phyloP scores from a whole-genome alignment of 2,329 filamentous ascomycete species.

The Paracoccidioides lutzii region DNA sequence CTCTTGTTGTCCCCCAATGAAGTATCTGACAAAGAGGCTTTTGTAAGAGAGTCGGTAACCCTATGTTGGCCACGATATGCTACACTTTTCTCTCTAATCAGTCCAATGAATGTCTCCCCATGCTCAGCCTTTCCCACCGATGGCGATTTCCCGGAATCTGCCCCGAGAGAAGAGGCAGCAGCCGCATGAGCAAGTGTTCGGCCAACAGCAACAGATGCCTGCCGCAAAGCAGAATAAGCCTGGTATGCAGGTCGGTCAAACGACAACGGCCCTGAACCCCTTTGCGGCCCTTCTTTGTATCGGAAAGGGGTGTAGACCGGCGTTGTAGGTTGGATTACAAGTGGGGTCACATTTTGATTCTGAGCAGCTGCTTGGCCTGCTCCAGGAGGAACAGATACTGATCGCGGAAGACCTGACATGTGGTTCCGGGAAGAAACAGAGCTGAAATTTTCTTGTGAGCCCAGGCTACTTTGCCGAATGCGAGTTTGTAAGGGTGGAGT shows the following conservation, averaged over 20 bases:
- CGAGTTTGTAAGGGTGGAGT: constrained; percentile 6
- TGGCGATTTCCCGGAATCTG: constrained; percentile 8
- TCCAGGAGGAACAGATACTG: constrained; percentile 13
- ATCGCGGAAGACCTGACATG: constrained; percentile 7
- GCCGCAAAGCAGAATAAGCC: constrained; percentile 35
- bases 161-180: constrained; percentile 11
- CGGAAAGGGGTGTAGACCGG: constrained; percentile 35
- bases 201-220: constrained; percentile 33
- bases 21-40: constrained; percentile 17
- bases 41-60: constrained; percentile 17
- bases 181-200: constrained; percentile 29
- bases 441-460: not conserved
- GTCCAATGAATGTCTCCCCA: constrained; percentile 35
- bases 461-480: not conserved
- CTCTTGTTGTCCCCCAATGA: constrained; percentile 20
- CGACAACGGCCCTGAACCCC: constrained; percentile 26
- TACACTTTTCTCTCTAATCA: constrained; percentile 35
- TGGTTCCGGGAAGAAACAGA: not conserved
- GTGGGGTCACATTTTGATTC: not conserved
- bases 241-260: constrained; percentile 33
- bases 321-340: constrained; percentile 21
- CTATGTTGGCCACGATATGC: constrained; percentile 22
- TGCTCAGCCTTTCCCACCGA: constrained; percentile 19
- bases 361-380: constrained; percentile 11
- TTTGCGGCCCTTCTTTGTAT: constrained; percentile 32